Base-by-base conservation (phyloP, 2,329 filamentous ascomycete genomes). In the Claviceps africana region DNA sequence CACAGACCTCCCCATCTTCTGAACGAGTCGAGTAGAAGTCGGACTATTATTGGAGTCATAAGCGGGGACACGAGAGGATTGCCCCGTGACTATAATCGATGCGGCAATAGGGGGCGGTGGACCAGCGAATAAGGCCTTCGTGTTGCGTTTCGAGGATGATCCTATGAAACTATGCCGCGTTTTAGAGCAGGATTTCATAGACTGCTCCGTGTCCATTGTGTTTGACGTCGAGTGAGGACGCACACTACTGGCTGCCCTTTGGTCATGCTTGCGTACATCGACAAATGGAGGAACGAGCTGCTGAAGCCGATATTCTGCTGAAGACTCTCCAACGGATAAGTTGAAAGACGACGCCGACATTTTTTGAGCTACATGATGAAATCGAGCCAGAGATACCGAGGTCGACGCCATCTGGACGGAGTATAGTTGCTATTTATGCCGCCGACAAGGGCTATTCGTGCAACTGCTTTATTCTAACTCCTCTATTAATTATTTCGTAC, bases 21-120 rank as follows among this genome's bases (percentile, higher is more conserved):
- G 52, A 7, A 54, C 31, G n/a, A 56, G 48, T 40, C 53, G 50
- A 13, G 33, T 19, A 2, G 48, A 39, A 9, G 49, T n/a, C 37
- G 22, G 48, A n/a, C 48, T 31, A 15, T 13, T 47, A 66, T 57
- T n/a, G 57, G 54, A 8, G 54, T 40, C 11, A 54, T 58, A 6
- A 55, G 35, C 13, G 10, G 47, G 44, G 33, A 48, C 43, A 11
- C 43, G 45, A 10, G 51, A 44, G n/a, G 25, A 25, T 39, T 25
- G 48, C 54, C 57, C n/a, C 9, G 57, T 58, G 2, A 72, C 51
- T 21, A 72, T 53, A 3, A 68, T 64, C 0, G 75, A 76, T 6
- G 64, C 57, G 1, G 72, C 68, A 52, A 78, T 77, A 4, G 75
- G 75, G 1, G 75, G 73, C 0, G 75, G 75, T 0, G 75, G 75